A percentile compares a stretch with the other conserved stretches of the same genome.
phyloP scores from a whole-genome alignment of 1,284 basidiomycete genomes.

The Lignosus rhinocerotis region DNA sequence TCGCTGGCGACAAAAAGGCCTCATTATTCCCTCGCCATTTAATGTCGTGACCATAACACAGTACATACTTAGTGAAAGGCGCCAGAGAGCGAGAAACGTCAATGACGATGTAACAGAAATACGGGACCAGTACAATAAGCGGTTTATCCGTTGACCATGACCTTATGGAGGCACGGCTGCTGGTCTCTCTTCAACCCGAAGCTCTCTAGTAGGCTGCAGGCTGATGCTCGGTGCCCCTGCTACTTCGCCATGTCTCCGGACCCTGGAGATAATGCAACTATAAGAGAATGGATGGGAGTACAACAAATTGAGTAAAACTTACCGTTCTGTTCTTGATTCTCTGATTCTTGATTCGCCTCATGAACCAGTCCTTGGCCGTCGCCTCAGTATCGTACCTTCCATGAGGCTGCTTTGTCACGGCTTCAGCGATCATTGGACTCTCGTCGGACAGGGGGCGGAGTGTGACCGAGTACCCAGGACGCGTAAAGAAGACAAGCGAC shows the following conservation, averaged over 20 bases:
- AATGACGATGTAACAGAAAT: too few relatives aligned
- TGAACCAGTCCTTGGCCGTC: conserved; percentile 35
- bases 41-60: neutral
- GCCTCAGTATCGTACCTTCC: conserved; percentile 26
- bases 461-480: conserved; percentile 35
- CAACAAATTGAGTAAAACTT: neutral
- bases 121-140: neutral
- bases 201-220: neutral
- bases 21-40: neutral
- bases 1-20: conserved; percentile 31
- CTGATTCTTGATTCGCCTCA: conserved; percentile 33
- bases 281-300: neutral
- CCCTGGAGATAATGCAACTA: neutral
- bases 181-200: neutral
- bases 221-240: neutral
- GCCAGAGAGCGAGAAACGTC: too few relatives aligned
- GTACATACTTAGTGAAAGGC: too few relatives aligned
- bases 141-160: neutral
- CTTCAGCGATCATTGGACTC: conserved; percentile 32
- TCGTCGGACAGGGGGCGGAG: conserved; percentile 28
- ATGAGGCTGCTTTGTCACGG: conserved; percentile 22
- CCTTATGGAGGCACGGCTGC: neutral
- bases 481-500: conserved; percentile 41
- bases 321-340: conserved; percentile 32
- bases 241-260: neutral